phyloP scores from a whole-genome alignment of 2,329 filamentous ascomycete genomes.

The Diaporthe ilicicola region DNA sequence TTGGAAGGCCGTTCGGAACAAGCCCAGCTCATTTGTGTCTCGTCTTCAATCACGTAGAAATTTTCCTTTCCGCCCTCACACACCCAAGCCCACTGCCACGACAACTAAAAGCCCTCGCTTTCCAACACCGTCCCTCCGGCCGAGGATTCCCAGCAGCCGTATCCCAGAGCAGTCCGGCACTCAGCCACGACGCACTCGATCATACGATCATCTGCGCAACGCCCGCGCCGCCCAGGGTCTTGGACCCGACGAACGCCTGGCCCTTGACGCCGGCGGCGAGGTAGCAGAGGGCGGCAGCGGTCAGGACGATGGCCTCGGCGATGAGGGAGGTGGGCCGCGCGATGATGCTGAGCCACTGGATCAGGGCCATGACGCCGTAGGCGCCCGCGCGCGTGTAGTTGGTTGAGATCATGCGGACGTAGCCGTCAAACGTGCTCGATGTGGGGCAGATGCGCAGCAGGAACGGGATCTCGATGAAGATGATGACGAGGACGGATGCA shows the following conservation, averaged over 20 bases:
- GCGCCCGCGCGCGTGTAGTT: constrained; percentile 96
- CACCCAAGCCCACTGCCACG: background rate
- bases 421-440: constrained; percentile 84
- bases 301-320: constrained; percentile 83
- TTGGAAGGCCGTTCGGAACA: background rate
- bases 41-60: background rate
- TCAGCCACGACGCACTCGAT: constrained; percentile 34
- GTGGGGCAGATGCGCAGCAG: constrained; percentile 98
- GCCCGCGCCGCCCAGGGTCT: constrained; percentile 92
- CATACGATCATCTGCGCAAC: constrained; percentile 98
- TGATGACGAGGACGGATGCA: constrained; percentile 74
- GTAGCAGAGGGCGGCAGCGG: constrained; percentile 83
- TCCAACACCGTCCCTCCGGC: background rate
- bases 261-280: constrained; percentile 80
- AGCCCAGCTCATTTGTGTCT: constrained; percentile 11
- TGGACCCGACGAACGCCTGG: constrained; percentile 89
- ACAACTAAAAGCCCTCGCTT: background rate
- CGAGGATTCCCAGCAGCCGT: too few species aligned
- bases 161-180: background rate
- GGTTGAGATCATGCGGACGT: constrained; percentile 91
- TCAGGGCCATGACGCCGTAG: constrained; percentile 80
- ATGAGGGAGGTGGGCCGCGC: constrained; percentile 75
- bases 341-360: constrained; percentile 87
- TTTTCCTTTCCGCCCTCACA: background rate
- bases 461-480: constrained; percentile 91